Evolutionary conservation across 345 rosid species (phyloP).

Genomic region (Populus euphratica): DNA sequence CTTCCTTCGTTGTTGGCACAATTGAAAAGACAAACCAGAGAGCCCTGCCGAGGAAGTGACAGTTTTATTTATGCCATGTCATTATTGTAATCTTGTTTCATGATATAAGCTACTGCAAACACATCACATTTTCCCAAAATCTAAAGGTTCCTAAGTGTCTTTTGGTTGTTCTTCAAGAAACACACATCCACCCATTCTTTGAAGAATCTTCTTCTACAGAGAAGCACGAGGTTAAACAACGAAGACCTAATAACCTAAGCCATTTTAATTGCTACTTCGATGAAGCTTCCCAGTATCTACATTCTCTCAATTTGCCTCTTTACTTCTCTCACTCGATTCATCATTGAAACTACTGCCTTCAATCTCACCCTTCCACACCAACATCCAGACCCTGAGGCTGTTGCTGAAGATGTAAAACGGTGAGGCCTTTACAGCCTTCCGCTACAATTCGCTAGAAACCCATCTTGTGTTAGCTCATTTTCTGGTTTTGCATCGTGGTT

Average conservation of each 20-base stretch:
- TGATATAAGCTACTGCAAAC: slow-evolving; percentile 21
- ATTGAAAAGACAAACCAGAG: background rate
- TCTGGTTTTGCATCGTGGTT: slow-evolving; percentile 9
- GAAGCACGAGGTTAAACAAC: slow-evolving; percentile 8
- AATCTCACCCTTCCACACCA: slow-evolving; percentile 25
- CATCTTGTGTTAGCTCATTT: slow-evolving; percentile 13
- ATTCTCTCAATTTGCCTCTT: slow-evolving; percentile 32
- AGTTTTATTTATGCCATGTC: background rate
- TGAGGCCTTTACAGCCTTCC: background rate
- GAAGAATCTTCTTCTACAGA: slow-evolving; percentile 3
- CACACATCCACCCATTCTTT: background rate
- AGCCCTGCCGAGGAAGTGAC: slow-evolving; percentile 1
- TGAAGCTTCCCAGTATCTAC: slow-evolving; percentile 37
- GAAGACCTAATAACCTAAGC: background rate
- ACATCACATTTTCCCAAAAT: slow-evolving; percentile 26
- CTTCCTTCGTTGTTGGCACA: slow-evolving; percentile 16
- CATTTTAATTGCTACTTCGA: slow-evolving; percentile 19
- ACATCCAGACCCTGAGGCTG: slow-evolving; percentile 21
- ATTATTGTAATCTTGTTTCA: slow-evolving; percentile 14
- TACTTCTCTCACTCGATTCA: background rate
- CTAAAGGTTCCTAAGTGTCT: slow-evolving; percentile 19
- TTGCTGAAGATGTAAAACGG: slow-evolving; percentile 21
- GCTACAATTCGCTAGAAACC: background rate
- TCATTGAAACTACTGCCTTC: slow-evolving; percentile 8
- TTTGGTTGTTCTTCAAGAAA: slow-evolving; percentile 14